phyloP scores from a whole-genome alignment of 768 basidiomycete species.

The Suillus sp. region DNA sequence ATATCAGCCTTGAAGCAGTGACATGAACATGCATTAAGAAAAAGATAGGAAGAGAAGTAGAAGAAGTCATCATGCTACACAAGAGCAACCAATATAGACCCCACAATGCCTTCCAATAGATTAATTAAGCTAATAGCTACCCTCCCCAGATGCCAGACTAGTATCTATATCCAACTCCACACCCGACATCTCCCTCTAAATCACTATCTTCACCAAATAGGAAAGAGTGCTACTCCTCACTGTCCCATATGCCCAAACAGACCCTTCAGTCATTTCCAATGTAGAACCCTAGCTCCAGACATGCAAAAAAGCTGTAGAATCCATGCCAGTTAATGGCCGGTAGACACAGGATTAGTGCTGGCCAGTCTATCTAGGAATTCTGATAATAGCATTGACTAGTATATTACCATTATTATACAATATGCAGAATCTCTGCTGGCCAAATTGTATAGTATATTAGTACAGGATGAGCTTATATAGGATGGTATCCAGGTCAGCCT shows the following conservation, averaged over 20 bases:
- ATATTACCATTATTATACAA: background rate
- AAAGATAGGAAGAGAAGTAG: background rate
- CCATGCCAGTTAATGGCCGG: too few relatives aligned
- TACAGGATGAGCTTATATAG: background rate
- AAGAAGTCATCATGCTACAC: background rate
- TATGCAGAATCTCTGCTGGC: background rate
- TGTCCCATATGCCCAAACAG: conserved; percentile 29
- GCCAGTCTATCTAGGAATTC: background rate
- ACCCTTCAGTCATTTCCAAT: too few relatives aligned
- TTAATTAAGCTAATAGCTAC: conserved; percentile 9
- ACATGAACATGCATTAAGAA: background rate
- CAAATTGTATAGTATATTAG: background rate
- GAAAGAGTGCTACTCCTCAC: conserved; percentile 20
- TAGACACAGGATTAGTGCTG: background rate
- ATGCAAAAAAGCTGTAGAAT: too few relatives aligned
- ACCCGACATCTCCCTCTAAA: conserved; percentile 34
- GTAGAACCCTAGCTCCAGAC: too few relatives aligned
- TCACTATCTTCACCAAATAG: conserved; percentile 34
- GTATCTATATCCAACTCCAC: conserved; percentile 34
- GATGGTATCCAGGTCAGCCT: too few relatives aligned
- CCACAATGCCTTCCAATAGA: background rate
- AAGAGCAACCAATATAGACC: too few relatives aligned
- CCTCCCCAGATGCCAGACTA: conserved; percentile 19
- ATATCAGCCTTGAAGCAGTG: background rate
- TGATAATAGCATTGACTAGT: background rate